phyloP scores from a whole-genome alignment of 352 stramenopile genomes.

The Phytophthora foliorum region DNA sequence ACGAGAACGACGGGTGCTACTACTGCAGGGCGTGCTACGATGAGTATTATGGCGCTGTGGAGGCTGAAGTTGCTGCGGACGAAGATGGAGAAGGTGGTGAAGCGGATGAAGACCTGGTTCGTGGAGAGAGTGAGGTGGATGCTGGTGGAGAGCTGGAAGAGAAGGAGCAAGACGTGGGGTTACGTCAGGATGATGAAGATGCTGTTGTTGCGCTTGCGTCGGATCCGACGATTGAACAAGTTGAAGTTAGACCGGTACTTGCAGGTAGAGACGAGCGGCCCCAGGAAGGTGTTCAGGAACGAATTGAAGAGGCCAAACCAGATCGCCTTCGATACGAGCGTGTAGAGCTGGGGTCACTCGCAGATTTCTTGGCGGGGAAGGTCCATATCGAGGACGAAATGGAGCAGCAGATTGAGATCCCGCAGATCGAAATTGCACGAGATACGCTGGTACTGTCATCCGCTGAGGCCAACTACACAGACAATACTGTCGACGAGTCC shows the following conservation, averaged over 20 bases:
- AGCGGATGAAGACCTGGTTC: neutral
- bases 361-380: conserved; percentile 36
- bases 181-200: neutral
- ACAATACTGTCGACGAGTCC: conserved; percentile 3
- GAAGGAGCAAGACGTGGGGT: neutral
- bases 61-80: neutral
- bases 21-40: conserved; percentile 81
- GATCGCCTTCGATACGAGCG: conserved; percentile 35
- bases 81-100: neutral
- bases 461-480: neutral
- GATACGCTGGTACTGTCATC: neutral
- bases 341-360: conserved; percentile 44
- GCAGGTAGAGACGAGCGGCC: conserved; percentile 2
- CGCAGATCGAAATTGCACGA: neutral
- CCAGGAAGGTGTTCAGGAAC: neutral
- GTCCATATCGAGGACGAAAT: neutral
- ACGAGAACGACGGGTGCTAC: conserved; percentile 68
- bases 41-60: conserved; percentile 62
- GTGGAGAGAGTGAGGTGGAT: neutral
- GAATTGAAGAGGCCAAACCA: neutral
- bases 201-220: conserved; percentile 6
- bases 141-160: neutral
- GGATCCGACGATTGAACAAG: neutral
- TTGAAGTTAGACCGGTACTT: neutral
- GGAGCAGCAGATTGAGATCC: conserved; percentile 8